Percentiles rank a stretch among this genome's conserved stretches.
Conservation (phyloP, 306 rosid species). For the Sophora flavescens region DNA sequence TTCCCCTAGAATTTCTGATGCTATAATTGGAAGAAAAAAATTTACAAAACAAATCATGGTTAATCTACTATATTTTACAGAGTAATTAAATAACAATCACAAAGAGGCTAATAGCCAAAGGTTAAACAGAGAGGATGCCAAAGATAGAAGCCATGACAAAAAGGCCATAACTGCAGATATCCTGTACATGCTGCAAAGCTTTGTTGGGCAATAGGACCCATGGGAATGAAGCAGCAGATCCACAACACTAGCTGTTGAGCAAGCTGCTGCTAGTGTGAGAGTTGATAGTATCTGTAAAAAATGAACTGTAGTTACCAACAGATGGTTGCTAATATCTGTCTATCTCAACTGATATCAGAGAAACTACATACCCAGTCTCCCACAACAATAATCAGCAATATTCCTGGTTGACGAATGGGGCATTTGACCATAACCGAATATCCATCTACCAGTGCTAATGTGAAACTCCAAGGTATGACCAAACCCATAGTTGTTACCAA, state of each 20-base stretch:
- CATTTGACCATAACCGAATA: constrained; percentile 76
- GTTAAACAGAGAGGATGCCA: constrained; percentile 74
- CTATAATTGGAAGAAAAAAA: background rate
- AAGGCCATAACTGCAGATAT: constrained; percentile 84
- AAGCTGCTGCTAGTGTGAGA: constrained; percentile 82
- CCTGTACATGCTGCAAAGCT: constrained; percentile 69
- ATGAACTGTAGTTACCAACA: constrained; percentile 29
- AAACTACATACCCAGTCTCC: constrained; percentile 82
- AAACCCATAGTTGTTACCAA: constrained; percentile 89
- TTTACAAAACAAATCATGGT: constrained; percentile 26
- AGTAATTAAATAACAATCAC: constrained; percentile 44
- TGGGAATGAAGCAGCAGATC: constrained; percentile 62
- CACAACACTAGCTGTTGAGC: constrained; percentile 84
- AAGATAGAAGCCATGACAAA: constrained; percentile 72
- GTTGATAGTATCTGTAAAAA: constrained; percentile 65
- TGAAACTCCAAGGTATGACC: constrained; percentile 93
- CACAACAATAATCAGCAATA: constrained; percentile 65
- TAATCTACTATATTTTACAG: constrained; percentile 30
- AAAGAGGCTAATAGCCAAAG: constrained; percentile 83
- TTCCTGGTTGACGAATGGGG: constrained; percentile 78
- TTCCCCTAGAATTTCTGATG: background rate
- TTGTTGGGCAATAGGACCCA: constrained; percentile 58
- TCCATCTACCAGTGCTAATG: constrained; percentile 86
- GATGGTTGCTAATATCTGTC: constrained; percentile 4
- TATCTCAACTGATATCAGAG: constrained; percentile 13